Evolutionary conservation across 352 stramenopile genomes (phyloP), one percentile per base, ranked within the genome.

Genomic region (Globisporangium camurandrum): DNA sequence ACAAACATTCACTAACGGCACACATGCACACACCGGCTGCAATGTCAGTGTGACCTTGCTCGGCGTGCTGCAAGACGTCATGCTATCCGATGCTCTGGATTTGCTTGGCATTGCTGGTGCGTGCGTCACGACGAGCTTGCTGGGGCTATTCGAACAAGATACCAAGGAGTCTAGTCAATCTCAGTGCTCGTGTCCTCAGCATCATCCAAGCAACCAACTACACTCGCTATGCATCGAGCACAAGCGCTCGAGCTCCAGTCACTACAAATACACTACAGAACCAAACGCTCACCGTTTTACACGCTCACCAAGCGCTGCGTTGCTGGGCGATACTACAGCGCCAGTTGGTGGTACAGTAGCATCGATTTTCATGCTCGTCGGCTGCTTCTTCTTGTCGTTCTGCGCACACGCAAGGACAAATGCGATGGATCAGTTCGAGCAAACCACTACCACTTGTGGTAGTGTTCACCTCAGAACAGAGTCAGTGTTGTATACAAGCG

Each of bases 331-430:
- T 19, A 26, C 9, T 56, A n/a, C 52, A 38, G 14, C 10, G 48
- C 22, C n/a, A 28, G 12, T 27, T 16, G 17, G 17, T 19, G 65
- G 49, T 4, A 11, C 36, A 50, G 39, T 60, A 41, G 59, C 59
- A 20, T 69, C 58, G 30, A 43, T 22, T 23, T 71, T 74, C n/a
- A n/a, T n/a, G n/a, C n/a, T n/a, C 27, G 49, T 53, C 4, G 34
- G 41, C 43, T 67, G 56, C 0, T 68, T 75, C 49, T 66, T 75
- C 57, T 64, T 72, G 17, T 70, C 67, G 22, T 74, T 69, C 64
- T 76, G 28, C 12, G 27, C 27, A 46, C 16, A 40, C 39, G 4
- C 30, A 50, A 31, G 57, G 45, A 51, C 33, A 60, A 46, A 40
- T 51, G 17, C 16, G 3, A 52, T 38, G 11, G 2, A 14, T 28